Base-by-base conservation (phyloP, 108 stramenopile genomes). In the Schizochytrium sp. region DNA sequence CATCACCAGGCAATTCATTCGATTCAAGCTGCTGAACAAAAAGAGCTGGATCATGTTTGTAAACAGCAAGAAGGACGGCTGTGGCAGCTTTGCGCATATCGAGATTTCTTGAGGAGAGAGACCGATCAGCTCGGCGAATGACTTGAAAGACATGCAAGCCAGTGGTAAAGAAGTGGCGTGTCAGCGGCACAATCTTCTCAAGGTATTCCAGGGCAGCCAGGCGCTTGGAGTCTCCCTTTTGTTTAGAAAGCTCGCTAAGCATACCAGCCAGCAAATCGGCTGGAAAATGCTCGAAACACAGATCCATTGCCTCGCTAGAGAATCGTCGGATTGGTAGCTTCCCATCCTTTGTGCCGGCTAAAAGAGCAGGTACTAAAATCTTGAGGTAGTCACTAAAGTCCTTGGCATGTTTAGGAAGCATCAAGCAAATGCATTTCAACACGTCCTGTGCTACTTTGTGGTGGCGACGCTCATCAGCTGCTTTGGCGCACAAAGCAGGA, bases 391-490 rank as follows among this genome's bases (percentile, higher is more conserved):
- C 73, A 50, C 73, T 19, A 38, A 83, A 83, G 47, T 83, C 73
- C 50, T 83, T 83, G 73, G 7, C 5, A 1, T 83, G 50, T 19
- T 83, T 83, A 50, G 73, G 73, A 53, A 83, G 4, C 50, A 83
- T 47, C 0, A 53, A 28, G 50, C 46, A 47, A 19, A 53, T 83
- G 73, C 49, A 47, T 19, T 83, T 83, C 28, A 83, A 50, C 44
- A 83, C 73, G 4, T 53, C 73, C 73, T 83, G 73, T 4, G 50
- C 73, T 4, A 83, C 73, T 38, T 53, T 83, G 50, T 83, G 50
- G 73, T 83, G 73, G 8, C 7, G 17, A 42, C 8, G 8, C 19
- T 64, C 8, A 13, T 83, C 73, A 38, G 10, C 46, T n/a, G 17
- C 17, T 4, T 53, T 7, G 4, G 47, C 40, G 17, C 73, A 83